Base-by-base conservation (phyloP, 768 basidiomycete genomes). In the Mycena floridula region DNA sequence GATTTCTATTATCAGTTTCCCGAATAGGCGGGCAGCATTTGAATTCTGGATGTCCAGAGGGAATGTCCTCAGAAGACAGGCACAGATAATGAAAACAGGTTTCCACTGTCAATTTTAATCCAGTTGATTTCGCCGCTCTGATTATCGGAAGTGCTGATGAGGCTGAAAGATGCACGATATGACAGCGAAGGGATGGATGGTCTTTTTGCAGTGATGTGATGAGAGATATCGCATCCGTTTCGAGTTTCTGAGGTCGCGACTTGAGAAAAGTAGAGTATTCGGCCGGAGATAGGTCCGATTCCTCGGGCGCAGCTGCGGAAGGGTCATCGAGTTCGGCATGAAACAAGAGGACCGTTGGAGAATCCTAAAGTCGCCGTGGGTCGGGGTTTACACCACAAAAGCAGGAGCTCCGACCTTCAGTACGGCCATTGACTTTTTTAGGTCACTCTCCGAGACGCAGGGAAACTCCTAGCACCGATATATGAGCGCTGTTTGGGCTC, bases 81-180 rank as follows among this genome's bases (percentile, higher is more conserved):
- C 81, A 81, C 18, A 97, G 79, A 66, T 99, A 99, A 63, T 99
- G 95, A 66, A 95, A 97, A 63, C 94, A 97, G 1, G 95, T 99
- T 70, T 99, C 95, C 40, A 92, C 89, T 0, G 92, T 91, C 42
- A 99, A 67, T 7, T 82, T 81, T 25, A 80, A 63, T 0, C 85
- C 80, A 1, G 76, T 66, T 1, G 67, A 59, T 54, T 73, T 81
- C 4, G 93, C 92, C 38, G 76, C 69, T 32, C 79, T 77, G 48
- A 98, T 80, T 28, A 79, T 52, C 3, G 85, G 88, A 16, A 99
- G 76, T 5, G 92, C 90, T 18, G 74, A 69, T 4, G 93, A 74
- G 4, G 94, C 86, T 42, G 92, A 93, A 40, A 99, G 80, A 65
- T 99, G 95, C 37, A 98, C 95, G 50, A 99, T 90, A 65, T 99